A percentile compares a stretch with the other conserved stretches of the same genome.
phyloP scores from a whole-genome alignment of 768 basidiomycete species.

The Leccinum pellstonianum region DNA sequence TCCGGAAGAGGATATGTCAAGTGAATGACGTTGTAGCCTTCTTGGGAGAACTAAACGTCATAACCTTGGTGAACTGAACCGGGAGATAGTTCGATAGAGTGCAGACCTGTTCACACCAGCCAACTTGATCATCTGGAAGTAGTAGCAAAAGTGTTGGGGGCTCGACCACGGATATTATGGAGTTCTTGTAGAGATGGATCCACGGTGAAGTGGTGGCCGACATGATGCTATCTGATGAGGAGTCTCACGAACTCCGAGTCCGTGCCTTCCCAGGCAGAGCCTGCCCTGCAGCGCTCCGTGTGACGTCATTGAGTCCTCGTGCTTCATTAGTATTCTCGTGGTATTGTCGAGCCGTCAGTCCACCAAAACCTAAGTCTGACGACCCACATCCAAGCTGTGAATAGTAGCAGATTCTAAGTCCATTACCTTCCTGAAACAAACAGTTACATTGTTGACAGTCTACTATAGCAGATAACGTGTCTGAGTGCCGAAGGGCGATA shows the following conservation, averaged over 20 bases:
- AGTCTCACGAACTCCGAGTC: neutral
- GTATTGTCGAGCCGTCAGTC: too few species aligned
- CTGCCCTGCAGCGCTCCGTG: neutral
- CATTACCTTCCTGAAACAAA: neutral
- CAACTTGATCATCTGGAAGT: constrained; percentile 30
- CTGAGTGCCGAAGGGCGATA: neutral
- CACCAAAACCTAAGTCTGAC: neutral
- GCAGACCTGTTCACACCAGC: constrained; percentile 39
- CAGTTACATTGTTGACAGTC: constrained; percentile 1
- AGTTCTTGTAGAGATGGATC: constrained; percentile 24
- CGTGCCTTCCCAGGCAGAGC: neutral
- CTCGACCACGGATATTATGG: constrained; percentile 30
- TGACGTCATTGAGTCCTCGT: neutral
- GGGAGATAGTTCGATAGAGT: neutral
- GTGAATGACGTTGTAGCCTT: constrained; percentile 39
- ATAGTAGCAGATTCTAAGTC: neutral
- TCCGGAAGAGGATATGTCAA: constrained; percentile 25
- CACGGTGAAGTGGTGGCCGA: constrained; percentile 4
- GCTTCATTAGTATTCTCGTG: too few species aligned
- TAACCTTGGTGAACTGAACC: neutral
- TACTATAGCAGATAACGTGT: constrained; percentile 9
- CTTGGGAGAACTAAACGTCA: constrained; percentile 34
- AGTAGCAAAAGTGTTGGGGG: constrained; percentile 33
- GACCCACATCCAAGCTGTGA: neutral
- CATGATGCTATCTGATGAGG: constrained; percentile 1